These are phyloP conservation scores for Cladophialophora exuberans DNA, from an alignment of 2,329 filamentous ascomycete species.

Conservation along the genomic window DNA sequence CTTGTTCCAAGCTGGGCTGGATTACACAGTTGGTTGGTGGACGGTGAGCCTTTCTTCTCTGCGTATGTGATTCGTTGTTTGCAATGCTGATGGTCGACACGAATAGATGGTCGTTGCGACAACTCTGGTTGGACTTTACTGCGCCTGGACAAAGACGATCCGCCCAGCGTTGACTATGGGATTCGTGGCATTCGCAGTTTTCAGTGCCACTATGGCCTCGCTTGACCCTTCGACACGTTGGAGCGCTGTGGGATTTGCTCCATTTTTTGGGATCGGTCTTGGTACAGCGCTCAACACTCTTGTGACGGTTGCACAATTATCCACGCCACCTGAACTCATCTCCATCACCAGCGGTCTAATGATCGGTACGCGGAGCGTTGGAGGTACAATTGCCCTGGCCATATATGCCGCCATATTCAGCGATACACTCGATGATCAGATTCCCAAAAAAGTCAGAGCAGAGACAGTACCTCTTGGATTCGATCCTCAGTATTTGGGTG, in stretches of 20 bases:
- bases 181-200: constrained; percentile 14
- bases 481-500: background rate
- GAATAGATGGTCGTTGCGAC: constrained; percentile 5
- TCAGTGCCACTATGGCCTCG: constrained; percentile 3
- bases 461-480: constrained; percentile 17
- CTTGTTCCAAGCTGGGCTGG: constrained; percentile 3
- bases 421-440: constrained; percentile 2
- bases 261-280: constrained; percentile 14
- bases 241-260: constrained; percentile 6
- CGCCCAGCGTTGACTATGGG: constrained; percentile 15
- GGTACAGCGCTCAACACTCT: constrained; percentile 16
- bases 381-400: constrained; percentile 14
- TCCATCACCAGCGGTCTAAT: constrained; percentile 17
- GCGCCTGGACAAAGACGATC: constrained; percentile 10
- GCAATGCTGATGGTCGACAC: too few species aligned
- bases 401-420: constrained; percentile 21
- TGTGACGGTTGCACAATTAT: constrained; percentile 13
- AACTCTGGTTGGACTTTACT: background rate
- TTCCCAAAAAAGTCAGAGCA: constrained; percentile 6
- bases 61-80: too few species aligned
- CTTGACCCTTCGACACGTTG: background rate
- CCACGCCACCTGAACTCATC: constrained; percentile 21
- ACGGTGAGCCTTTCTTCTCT: too few species aligned
- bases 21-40: constrained; percentile 16
- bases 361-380: constrained; percentile 9